phyloP scores from a whole-genome alignment of 441 rosid species.

The Lepidium campestre region DNA sequence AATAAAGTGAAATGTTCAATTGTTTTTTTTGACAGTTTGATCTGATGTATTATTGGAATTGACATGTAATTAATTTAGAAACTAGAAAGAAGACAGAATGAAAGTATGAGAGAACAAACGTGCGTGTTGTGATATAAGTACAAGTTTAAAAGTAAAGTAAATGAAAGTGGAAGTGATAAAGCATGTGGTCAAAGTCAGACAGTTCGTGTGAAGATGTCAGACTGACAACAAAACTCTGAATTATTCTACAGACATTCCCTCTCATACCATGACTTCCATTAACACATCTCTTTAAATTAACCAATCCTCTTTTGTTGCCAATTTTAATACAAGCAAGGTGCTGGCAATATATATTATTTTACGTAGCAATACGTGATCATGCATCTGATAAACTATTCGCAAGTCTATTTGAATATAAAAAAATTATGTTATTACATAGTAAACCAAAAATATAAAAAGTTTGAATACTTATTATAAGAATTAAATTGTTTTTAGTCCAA shows the following conservation, averaged over 20 bases:
- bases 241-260: slow-evolving; percentile 17
- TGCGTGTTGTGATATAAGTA: background rate
- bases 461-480: too few species aligned
- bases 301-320: background rate
- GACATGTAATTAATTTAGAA: background rate
- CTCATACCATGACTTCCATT: background rate
- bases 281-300: background rate
- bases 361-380: too few species aligned
- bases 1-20: background rate
- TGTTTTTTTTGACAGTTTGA: background rate
- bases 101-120: background rate
- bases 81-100: background rate
- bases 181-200: slow-evolving; percentile 17
- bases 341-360: too few species aligned
- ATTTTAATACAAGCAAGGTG: background rate
- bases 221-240: slow-evolving; percentile 1
- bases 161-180: background rate
- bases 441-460: too few species aligned
- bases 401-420: too few species aligned
- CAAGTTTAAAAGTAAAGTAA: background rate
- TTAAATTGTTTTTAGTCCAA: too few species aligned
- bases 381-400: too few species aligned
- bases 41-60: background rate
- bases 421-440: too few species aligned
- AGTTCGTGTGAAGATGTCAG: slow-evolving; percentile 29